Base-by-base conservation (phyloP, 805 yeast genomes). In the Komagataella pastoris region DNA sequence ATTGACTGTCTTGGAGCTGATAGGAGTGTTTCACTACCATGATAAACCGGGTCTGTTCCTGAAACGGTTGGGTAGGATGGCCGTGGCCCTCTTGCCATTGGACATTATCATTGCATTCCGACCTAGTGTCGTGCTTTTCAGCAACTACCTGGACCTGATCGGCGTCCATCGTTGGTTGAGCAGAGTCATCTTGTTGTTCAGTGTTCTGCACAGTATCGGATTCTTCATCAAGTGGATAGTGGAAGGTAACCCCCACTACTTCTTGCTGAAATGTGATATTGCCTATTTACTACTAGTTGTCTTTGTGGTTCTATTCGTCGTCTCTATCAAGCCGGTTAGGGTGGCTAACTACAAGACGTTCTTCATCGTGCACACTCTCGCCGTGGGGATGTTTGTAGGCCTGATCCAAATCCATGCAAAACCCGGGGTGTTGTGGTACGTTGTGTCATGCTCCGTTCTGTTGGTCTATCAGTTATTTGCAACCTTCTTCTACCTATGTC, bases 161-260 rank as follows among this genome's bases (percentile, higher is more conserved):
- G 70, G 70, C 17, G 57, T 85, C 7, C 95, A 85, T 61, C 83
- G 83, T 58, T 84, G 91, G 90, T 56, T 83, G 1, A 81, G 89
- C 3, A 67, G 91, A 53, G 44, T 80, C 1, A 73, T 83, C 19
- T 60, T 80, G 1, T 54, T 71, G 0, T 60, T 74, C 36, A 73
- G 74, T 0, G 47, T 73, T 0, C 49, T 73, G 3, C 95, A 85
- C 58, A 69, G 80, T 0, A 48, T 77, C 14, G 81, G 80, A 1
- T 85, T 70, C 59, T 40, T 75, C 3, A 59, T 66, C 7, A 68
- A 70, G 53, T 85, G 85, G 88, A 47, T 59, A 1, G 30, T 59
- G 0, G 69, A 67, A 3, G 71, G 71, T 1, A 85, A 85, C 59
- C 40, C 40, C n/a, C 40, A 30, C 14, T 30, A 2, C 14, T 30